Conservation (phyloP, 2,329 filamentous ascomycete genomes). For the Alternaria alternata region DNA sequence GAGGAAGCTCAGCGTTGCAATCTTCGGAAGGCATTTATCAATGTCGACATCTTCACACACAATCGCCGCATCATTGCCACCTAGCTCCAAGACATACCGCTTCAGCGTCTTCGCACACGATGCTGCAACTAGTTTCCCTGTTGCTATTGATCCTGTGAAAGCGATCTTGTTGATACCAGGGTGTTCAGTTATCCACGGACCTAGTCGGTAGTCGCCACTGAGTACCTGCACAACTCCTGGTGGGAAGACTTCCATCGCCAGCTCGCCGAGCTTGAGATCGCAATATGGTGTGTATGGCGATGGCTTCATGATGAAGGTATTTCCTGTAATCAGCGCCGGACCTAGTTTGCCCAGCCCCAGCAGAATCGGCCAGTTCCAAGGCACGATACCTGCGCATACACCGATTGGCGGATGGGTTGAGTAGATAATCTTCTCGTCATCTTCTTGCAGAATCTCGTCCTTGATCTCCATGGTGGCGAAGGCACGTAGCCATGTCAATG, state of each 20-base stretch:
- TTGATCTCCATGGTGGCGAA: slow-evolving; percentile 37
- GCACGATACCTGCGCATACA: slow-evolving; percentile 51
- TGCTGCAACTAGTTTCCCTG: slow-evolving; percentile 67
- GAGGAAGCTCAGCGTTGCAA: slow-evolving; percentile 57
- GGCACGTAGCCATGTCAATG: slow-evolving; percentile 41
- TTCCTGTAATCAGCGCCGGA: slow-evolving; percentile 65
- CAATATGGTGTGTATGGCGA: slow-evolving; percentile 66
- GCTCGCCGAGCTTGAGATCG: slow-evolving; percentile 65
- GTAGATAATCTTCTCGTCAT: slow-evolving; percentile 47
- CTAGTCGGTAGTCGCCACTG: slow-evolving; percentile 66
- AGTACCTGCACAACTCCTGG: slow-evolving; percentile 68
- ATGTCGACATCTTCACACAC: slow-evolving; percentile 63
- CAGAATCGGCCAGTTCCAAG: slow-evolving; percentile 55
- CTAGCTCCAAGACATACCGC: slow-evolving; percentile 59
- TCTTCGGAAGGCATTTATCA: slow-evolving; percentile 50
- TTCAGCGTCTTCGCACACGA: slow-evolving; percentile 65
- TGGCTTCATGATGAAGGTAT: slow-evolving; percentile 64
- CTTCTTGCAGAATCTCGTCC: not conserved
- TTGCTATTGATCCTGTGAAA: slow-evolving; percentile 69
- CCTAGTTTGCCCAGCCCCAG: slow-evolving; percentile 61
- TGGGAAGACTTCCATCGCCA: slow-evolving; percentile 65
- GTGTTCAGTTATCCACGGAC: slow-evolving; percentile 66
- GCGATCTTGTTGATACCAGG: slow-evolving; percentile 68
- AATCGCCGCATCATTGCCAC: slow-evolving; percentile 69
- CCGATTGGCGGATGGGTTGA: slow-evolving; percentile 56